These are phyloP conservation scores for Fusarium subglutinans DNA, from an alignment of 2,329 filamentous ascomycete genomes.

Conservation along the genomic window DNA sequence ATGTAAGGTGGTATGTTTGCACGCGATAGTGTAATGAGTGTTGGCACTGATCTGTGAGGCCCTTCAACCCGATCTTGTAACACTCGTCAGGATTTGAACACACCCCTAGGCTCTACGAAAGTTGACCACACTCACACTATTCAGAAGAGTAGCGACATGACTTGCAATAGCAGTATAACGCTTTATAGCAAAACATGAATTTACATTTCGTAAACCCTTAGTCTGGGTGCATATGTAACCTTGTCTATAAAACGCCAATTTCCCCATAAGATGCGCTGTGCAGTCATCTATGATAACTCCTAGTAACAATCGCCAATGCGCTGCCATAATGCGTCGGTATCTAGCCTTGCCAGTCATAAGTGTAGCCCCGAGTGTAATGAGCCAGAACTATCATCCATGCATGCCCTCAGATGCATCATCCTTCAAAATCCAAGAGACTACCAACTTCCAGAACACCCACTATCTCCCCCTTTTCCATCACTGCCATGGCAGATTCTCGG, in stretches of 20 bases:
- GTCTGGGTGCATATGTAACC: neutral
- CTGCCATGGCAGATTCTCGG: slow-evolving; percentile 42
- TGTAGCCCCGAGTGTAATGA: neutral
- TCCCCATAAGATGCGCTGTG: neutral
- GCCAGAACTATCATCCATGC: neutral
- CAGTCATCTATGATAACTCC: neutral
- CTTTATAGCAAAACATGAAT: neutral
- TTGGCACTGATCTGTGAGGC: neutral
- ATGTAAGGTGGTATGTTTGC: neutral
- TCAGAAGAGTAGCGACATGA: neutral
- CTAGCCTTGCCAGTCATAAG: slow-evolving; percentile 7
- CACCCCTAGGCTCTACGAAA: too few relatives aligned
- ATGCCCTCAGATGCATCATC: neutral
- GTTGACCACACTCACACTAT: neutral
- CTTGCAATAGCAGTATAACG: neutral
- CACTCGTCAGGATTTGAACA: neutral
- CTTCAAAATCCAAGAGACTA: slow-evolving; percentile 34
- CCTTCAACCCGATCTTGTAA: neutral
- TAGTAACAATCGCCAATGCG: slow-evolving; percentile 13
- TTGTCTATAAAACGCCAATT: slow-evolving; percentile 27
- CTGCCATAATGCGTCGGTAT: neutral
- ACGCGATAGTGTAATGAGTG: neutral
- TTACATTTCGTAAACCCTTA: neutral
- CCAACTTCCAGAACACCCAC: slow-evolving; percentile 42
- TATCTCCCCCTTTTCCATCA: slow-evolving; percentile 44